phyloP scores from a whole-genome alignment of 352 stramenopile genomes.

The Plasmopara viticola region DNA sequence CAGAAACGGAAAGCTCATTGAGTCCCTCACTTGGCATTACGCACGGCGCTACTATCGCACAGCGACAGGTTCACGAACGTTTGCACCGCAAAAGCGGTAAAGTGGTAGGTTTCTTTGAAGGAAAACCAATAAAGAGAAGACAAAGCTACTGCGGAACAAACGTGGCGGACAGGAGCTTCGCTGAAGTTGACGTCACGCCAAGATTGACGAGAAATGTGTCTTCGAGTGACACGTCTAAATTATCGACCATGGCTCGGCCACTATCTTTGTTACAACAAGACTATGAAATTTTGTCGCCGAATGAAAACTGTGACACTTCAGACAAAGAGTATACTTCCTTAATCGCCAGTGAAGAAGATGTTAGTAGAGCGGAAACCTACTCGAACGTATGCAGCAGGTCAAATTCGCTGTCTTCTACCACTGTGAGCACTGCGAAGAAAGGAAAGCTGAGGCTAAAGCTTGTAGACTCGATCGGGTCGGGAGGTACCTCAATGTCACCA shows the following conservation, averaged over 20 bases:
- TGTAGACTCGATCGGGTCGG: constrained; percentile 23
- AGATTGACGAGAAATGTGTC: constrained; percentile 14
- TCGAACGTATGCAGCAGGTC: constrained; percentile 1
- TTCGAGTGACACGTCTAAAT: constrained; percentile 8
- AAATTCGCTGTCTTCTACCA: constrained; percentile 9
- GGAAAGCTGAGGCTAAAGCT: constrained; percentile 23
- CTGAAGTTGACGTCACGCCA: constrained; percentile 1
- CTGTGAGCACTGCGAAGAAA: constrained; percentile 14
- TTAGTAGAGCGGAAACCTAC: constrained; percentile 1
- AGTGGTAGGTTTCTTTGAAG: constrained; percentile 7
- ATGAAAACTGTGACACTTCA: constrained; percentile 16
- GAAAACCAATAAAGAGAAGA: constrained; percentile 14
- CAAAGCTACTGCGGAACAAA: constrained; percentile 17
- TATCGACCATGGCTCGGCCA: constrained; percentile 2
- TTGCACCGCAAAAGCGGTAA: constrained; percentile 22
- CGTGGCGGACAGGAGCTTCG: constrained; percentile 5
- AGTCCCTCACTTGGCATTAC: constrained; percentile 17
- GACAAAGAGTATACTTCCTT: constrained; percentile 10
- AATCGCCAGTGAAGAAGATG: constrained; percentile 2
- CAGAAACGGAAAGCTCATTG: constrained; percentile 17
- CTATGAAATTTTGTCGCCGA: constrained; percentile 20
- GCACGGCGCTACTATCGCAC: constrained; percentile 20
- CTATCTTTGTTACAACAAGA: constrained; percentile 23
- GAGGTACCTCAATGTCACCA: constrained; percentile 23
- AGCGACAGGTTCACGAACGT: constrained; percentile 24